Evolutionary conservation across 2,329 filamentous ascomycete species (phyloP), one percentile per base, ranked within the genome.

Genomic region (Didymella pinodella): DNA sequence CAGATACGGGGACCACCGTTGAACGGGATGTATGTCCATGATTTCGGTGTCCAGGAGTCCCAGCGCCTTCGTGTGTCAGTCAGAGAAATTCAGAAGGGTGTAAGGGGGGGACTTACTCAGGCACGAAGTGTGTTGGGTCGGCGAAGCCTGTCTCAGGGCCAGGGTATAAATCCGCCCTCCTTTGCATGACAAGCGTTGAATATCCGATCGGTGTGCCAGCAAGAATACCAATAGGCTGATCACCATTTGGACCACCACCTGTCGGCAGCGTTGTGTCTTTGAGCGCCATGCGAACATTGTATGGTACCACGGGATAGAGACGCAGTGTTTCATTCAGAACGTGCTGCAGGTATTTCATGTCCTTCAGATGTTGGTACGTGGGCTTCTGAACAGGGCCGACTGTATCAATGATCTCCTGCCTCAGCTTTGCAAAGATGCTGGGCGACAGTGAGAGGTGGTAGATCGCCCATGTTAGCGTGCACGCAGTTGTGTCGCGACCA

Each of bases 401-500:
- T 0, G 82, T 81, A 1, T 83, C 74, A 26, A 88, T 75, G 69
- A 97, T 92, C 76, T 97, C 92, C 25, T 80, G 77, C 25, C 93
- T 87, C 50, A 97, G 83, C 73, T 87, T 90, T 51, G 80, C 75
- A 3, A 92, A 85, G 2, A 86, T 83, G 2, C 86, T 80, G 0
- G 92, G 92, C 65, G 91, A 84, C 16, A 87, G 86, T 36, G 88
- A 85, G 2, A 97, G 83, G 76, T 97, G 92, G 76, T 95, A 96
- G 59, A 97, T 83, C 34, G 86, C 83, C 89, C 92, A 97, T 0
- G 88, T 90, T 0, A 97, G 83, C 0, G 91, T 92, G 16, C 84
- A 86, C 29, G 93, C 93, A 0, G 93, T 97, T 14, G 93, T 97
- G 76, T 97, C 93, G 22, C 91, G 86, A 12, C 92, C 93, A 1